Base-by-base conservation (phyloP, 345 rosid genomes). In the Citrus glauca region DNA sequence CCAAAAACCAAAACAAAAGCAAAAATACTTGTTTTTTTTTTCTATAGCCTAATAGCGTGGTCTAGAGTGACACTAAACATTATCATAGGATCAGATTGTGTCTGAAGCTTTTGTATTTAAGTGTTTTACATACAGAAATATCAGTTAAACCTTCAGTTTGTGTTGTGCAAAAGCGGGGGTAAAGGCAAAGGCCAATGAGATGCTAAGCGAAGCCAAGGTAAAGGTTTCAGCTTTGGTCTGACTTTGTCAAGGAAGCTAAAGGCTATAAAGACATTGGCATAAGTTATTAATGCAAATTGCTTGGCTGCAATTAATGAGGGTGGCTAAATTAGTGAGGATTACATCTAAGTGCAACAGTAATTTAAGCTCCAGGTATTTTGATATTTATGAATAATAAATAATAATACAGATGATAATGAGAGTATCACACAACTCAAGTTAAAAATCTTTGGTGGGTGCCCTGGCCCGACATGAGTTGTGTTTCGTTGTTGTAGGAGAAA, bases 51-150 rank as follows among this genome's bases (percentile, higher is more conserved):
- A 73, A 77, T 71, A 80, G 66, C 84, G 72, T 71, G 78, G 60
- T 40, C 30, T 63, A 53, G 71, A 72, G 83, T 77, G 35, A 37
- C 25, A 69, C 76, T 16, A 66, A 59, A 66, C 56, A 76, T 37
- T 66, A 8, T 63, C 84, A 81, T 71, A 77, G 82, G 89, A 82
- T 84, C 87, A 86, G 74, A 57, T 71, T 71, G 57, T 74, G 79
- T 77, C 81, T 82, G 75, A 74, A 53, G 65, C 85, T 42, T 71
- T 50, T 30, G 71, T 69, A 61, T 7, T 50, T 71, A 10, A 2
- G 9, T 68, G 5, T 61, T 24, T 61, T 2, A 24, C 55, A 22
- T 16, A 10, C 13, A 69, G 4, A 40, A n/a, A 13, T 48, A 11
- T 75, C 70, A 37, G 79, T 75, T 81, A 53, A 73, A 57, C 30